A percentile compares a stretch with the other conserved stretches of the same genome.
Evolutionary conservation across 2,329 filamentous ascomycete genomes (phyloP).

Genomic region (Thielaviopsis euricoi): DNA sequence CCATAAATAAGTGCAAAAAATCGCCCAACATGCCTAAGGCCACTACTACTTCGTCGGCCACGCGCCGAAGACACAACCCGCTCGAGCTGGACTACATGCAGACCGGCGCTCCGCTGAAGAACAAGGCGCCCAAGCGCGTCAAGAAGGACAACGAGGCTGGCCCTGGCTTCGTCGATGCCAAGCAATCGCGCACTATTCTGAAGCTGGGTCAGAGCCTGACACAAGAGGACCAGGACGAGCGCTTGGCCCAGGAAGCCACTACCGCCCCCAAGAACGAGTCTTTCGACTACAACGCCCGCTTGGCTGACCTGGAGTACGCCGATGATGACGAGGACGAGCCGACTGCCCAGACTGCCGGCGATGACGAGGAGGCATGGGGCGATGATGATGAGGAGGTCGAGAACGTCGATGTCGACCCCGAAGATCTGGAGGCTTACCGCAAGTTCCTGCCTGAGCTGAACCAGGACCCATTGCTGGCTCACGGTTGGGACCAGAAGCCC

Average conservation of each 20-base stretch:
- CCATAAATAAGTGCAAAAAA: background rate
- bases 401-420: constrained; percentile 68
- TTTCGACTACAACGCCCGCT: constrained; percentile 67
- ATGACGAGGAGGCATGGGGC: constrained; percentile 53
- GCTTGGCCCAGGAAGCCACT: constrained; percentile 13
- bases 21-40: constrained; percentile 59
- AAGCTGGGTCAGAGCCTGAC: constrained; percentile 76
- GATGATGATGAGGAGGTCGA: constrained; percentile 62
- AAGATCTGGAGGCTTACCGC: constrained; percentile 79
- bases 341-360: background rate
- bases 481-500: constrained; percentile 37
- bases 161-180: constrained; percentile 68
- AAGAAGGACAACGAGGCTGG: constrained; percentile 40
- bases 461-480: constrained; percentile 55
- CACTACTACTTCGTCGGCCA: constrained; percentile 37
- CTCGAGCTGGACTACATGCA: constrained; percentile 75
- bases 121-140: constrained; percentile 44
- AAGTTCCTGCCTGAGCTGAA: constrained; percentile 68
- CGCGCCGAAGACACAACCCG: constrained; percentile 65
- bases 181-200: constrained; percentile 75
- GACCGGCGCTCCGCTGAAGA: constrained; percentile 51
- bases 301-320: constrained; percentile 38
- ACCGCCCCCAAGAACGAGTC: constrained; percentile 27
- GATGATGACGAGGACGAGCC: constrained; percentile 25
- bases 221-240: constrained; percentile 50